Percentiles rank a stretch among this genome's conserved stretches.
Conservation (phyloP, 2,329 filamentous ascomycete genomes). For the Botrytis fragariae region DNA sequence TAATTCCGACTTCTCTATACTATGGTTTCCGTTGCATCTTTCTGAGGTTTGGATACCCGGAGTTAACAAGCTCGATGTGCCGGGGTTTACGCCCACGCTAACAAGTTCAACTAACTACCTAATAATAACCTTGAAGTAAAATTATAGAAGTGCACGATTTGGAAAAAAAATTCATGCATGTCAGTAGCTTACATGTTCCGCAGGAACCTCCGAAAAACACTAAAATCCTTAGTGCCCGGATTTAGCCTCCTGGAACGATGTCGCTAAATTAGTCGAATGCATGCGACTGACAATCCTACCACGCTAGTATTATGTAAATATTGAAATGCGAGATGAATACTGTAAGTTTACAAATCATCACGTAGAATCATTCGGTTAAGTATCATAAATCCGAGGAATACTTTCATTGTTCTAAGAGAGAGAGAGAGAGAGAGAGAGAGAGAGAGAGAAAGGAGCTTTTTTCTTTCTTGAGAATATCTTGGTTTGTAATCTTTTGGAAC, state of each 20-base stretch:
- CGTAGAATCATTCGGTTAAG: background rate
- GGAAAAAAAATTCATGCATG: background rate
- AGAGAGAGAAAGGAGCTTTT: too few relatives aligned
- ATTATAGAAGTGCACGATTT: too few relatives aligned
- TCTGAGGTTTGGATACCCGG: background rate
- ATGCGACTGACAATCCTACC: background rate
- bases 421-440: too few relatives aligned
- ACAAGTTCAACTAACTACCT: background rate
- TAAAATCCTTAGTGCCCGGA: background rate
- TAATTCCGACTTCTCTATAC: background rate
- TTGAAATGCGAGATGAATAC: background rate
- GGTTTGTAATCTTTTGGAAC: background rate
- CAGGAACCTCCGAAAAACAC: background rate
- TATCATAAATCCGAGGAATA: background rate
- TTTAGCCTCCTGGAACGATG: background rate
- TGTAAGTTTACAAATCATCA: background rate
- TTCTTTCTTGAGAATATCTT: background rate
- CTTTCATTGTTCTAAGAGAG: background rate
- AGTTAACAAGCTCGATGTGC: background rate
- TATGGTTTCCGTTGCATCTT: background rate
- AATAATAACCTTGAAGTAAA: background rate
- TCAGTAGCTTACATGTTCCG: background rate
- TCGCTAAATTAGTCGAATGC: background rate
- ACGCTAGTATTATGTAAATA: background rate
- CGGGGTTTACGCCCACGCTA: background rate